A percentile compares a stretch with the other conserved stretches of the same genome.
Evolutionary conservation across 148 eudicot species (phyloP).

Genomic region (Cornus controversa): DNA sequence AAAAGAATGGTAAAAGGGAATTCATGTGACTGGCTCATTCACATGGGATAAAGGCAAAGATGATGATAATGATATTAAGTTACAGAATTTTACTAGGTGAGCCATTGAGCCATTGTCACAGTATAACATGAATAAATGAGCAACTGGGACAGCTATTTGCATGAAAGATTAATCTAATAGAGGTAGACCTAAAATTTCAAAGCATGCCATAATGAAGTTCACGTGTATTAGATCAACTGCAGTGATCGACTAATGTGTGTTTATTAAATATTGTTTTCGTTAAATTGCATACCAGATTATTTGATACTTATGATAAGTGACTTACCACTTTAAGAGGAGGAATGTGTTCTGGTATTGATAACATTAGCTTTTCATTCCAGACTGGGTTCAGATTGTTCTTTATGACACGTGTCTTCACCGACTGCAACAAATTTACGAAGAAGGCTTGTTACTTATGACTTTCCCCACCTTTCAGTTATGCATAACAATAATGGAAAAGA

Average conservation of each 20-base stretch:
- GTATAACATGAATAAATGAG: no score
- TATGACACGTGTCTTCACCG: slow-evolving; percentile 85
- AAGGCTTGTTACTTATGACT: neutral
- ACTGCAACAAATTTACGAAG: slow-evolving; percentile 49
- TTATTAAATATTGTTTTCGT: neutral
- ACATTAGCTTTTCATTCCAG: slow-evolving; percentile 93
- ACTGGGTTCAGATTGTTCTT: slow-evolving; percentile 90
- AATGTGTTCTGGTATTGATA: slow-evolving; percentile 76
- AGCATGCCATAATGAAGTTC: no score
- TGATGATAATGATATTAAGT: no score
- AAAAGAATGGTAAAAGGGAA: no score
- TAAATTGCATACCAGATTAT: neutral
- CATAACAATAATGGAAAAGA: neutral
- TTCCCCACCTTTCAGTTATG: neutral
- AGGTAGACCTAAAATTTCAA: no score
- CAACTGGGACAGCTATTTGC: no score
- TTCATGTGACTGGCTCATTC: no score
- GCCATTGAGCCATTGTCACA: no score
- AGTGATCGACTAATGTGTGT: neutral
- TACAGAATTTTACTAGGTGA: no score
- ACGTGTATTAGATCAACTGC: neutral
- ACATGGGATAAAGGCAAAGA: no score
- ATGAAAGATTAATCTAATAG: no score
- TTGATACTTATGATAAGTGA: neutral
- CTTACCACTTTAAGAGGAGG: slow-evolving; percentile 91